Conservation (phyloP, 2,329 filamentous ascomycete species). For the Epicoccum nigrum region DNA sequence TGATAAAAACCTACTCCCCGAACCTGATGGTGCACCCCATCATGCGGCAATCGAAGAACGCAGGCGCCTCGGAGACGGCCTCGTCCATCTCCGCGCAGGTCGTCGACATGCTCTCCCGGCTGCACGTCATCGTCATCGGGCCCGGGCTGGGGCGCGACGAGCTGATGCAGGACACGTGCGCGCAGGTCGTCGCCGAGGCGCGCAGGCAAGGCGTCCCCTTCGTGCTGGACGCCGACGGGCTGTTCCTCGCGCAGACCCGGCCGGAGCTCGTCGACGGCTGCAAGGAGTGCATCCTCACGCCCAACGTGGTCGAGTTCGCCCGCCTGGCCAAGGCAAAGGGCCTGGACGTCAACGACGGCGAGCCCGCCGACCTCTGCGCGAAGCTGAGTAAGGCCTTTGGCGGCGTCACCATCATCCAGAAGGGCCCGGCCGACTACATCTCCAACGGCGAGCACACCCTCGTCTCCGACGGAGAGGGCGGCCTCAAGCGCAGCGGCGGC, state of each 20-base stretch:
- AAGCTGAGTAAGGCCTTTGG: conserved; percentile 77
- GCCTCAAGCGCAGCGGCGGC: conserved; percentile 87
- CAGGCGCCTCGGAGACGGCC: too few relatives aligned
- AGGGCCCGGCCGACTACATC: conserved; percentile 82
- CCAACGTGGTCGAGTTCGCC: conserved; percentile 92
- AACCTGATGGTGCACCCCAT: conserved; percentile 98
- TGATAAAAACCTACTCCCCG: conserved; percentile 97
- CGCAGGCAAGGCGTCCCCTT: conserved; percentile 74
- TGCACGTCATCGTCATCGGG: conserved; percentile 92
- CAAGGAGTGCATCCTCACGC: conserved; percentile 83
- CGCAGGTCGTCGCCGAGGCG: conserved; percentile 78
- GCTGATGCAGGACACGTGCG: conserved; percentile 87
- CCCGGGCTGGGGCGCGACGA: conserved; percentile 89
- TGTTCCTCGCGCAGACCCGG: conserved; percentile 76
- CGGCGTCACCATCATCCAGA: conserved; percentile 90
- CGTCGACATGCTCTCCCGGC: conserved; percentile 78
- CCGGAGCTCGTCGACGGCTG: conserved; percentile 83
- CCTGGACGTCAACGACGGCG: conserved; percentile 63
- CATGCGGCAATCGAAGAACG: conserved; percentile 75
- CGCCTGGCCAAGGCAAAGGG: conserved; percentile 77
- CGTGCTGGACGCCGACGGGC: conserved; percentile 89
- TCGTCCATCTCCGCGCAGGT: conserved; percentile 70
- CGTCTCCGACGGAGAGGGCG: conserved; percentile 77
- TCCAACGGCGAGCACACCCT: conserved; percentile 79
- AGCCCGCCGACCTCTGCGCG: conserved; percentile 65